phyloP scores from a whole-genome alignment of 805 yeast species.

The Schizosaccharomyces octosporus region DNA sequence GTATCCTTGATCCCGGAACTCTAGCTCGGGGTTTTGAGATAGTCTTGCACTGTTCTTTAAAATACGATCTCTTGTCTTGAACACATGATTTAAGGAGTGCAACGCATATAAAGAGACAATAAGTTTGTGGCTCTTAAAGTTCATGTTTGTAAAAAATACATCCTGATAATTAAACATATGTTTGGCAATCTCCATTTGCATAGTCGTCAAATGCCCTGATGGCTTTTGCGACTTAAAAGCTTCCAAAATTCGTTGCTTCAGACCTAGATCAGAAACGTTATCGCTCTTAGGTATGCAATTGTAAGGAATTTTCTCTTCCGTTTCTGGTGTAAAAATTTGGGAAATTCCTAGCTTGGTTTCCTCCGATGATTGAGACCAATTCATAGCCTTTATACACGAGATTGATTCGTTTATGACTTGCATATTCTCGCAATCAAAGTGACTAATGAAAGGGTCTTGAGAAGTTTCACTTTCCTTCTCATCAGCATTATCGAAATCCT shows the following conservation, averaged over 20 bases:
- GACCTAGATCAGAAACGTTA: background rate
- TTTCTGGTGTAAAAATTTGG: background rate
- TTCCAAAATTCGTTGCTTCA: background rate
- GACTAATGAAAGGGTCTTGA: background rate
- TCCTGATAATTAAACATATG: background rate
- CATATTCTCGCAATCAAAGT: background rate
- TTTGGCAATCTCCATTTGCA: background rate
- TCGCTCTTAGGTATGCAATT: background rate
- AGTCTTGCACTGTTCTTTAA: conserved; percentile 48
- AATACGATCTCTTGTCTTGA: conserved; percentile 67
- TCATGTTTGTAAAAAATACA: background rate
- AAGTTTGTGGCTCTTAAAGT: background rate
- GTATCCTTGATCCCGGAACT: conserved; percentile 78
- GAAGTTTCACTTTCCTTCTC: background rate
- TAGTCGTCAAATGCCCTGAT: background rate
- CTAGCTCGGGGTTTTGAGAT: conserved; percentile 21
- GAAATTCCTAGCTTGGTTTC: background rate
- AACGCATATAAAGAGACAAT: conserved; percentile 28
- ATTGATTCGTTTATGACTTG: background rate
- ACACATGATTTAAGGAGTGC: conserved; percentile 62
- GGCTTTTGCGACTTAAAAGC: background rate
- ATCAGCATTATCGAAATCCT: background rate
- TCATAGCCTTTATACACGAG: background rate
- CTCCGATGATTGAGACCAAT: background rate
- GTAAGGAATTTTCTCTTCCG: background rate